Evolutionary conservation across 179 eudicot species (phyloP).

Genomic region (Spinacia oleracea): DNA sequence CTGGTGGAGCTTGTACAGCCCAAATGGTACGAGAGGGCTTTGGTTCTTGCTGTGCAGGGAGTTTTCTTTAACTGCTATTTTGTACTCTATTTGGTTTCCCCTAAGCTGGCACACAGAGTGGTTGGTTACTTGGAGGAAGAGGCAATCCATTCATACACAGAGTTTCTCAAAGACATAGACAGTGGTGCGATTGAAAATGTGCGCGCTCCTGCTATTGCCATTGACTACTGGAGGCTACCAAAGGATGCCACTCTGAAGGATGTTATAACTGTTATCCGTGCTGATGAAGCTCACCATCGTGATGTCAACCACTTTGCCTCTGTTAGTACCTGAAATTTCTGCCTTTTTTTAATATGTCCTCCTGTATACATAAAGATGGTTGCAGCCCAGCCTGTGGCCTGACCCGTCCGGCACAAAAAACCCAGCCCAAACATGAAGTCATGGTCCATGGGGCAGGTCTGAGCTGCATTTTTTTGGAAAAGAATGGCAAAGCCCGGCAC

Average conservation of each 20-base stretch:
- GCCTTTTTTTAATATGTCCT: background rate
- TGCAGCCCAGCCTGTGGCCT: no score
- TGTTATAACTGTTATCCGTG: constrained; percentile 82
- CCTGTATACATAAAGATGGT: no score
- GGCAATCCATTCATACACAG: constrained; percentile 86
- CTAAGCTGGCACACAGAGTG: constrained; percentile 83
- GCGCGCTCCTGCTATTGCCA: constrained; percentile 85
- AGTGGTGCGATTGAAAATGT: constrained; percentile 71
- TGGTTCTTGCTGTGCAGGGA: constrained; percentile 85
- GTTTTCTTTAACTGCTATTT: constrained; percentile 79
- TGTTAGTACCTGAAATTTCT: constrained; percentile 45
- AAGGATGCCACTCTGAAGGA: constrained; percentile 77
- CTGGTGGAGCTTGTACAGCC: constrained; percentile 92
- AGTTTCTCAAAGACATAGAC: constrained; percentile 77
- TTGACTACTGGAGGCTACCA: constrained; percentile 92
- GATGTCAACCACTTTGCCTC: constrained; percentile 98
- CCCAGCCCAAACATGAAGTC: no score
- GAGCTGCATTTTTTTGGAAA: no score
- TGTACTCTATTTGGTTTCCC: constrained; percentile 63
- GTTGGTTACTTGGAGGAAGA: constrained; percentile 96
- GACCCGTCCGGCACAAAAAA: no score
- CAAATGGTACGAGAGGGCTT: constrained; percentile 75
- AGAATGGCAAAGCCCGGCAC: no score
- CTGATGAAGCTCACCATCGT: constrained; percentile 97
- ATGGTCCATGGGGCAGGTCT: no score